These are phyloP conservation scores for Saccharomyces hybrid DNA, from an alignment of 1,139 yeast species.

Conservation along the genomic window DNA sequence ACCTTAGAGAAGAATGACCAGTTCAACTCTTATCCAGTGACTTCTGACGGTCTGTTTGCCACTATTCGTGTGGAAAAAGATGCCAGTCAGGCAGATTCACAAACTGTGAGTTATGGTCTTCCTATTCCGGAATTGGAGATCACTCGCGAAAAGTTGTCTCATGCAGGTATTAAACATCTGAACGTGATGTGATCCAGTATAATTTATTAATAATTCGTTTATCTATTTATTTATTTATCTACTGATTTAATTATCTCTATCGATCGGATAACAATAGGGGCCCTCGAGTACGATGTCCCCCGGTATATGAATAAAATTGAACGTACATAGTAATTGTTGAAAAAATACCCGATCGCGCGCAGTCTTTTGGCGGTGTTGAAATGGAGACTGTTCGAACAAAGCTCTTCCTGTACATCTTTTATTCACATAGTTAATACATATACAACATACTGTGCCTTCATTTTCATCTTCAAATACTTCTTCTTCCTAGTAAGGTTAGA, in stretches of 20 bases:
- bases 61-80: conserved; percentile 68
- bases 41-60: conserved; percentile 54
- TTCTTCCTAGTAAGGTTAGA: conserved; percentile 66
- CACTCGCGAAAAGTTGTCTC: conserved; percentile 13
- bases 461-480: conserved; percentile 42
- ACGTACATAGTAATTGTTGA: neutral
- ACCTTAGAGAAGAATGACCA: conserved; percentile 22
- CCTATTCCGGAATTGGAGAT: conserved; percentile 52
- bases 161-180: conserved; percentile 21
- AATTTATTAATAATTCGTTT: neutral
- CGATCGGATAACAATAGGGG: neutral
- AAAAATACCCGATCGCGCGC: neutral
- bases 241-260: neutral
- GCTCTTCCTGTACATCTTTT: neutral
- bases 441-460: conserved; percentile 33
- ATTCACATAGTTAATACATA: neutral
- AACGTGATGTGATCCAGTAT: conserved; percentile 1
- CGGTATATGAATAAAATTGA: neutral
- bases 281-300: neutral
- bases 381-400: neutral
- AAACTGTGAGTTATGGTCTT: conserved; percentile 59
- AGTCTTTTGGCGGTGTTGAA: neutral
- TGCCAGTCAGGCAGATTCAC: conserved; percentile 42
- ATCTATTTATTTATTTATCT: neutral
- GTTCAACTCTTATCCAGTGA: conserved; percentile 41